A percentile compares a stretch with the other conserved stretches of the same genome.
Evolutionary conservation across 75 land plant species (phyloP).

Genomic region (Azolla pinnata): DNA sequence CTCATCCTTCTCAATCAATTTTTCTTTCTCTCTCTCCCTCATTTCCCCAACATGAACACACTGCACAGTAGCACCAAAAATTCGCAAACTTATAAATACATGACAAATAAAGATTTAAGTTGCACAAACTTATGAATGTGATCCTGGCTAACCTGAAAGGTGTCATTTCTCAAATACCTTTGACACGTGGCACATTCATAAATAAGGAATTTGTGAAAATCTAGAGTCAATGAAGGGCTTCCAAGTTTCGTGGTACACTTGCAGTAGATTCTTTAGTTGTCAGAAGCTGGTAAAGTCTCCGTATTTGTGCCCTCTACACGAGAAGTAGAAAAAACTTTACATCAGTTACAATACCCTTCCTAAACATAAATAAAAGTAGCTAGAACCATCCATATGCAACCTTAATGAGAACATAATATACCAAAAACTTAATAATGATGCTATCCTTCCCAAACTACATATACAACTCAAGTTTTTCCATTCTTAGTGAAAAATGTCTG

Average conservation of each 20-base stretch:
- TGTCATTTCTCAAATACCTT: conserved; percentile 69
- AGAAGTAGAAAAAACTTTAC: no score
- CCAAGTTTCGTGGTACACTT: conserved; percentile 75
- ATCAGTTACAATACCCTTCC: no score
- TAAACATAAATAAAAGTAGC: no score
- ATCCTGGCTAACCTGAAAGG: conserved; percentile 62
- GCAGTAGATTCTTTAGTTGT: conserved; percentile 84
- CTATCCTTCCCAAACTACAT: no score
- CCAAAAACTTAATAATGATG: no score
- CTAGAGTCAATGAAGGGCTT: conserved; percentile 77
- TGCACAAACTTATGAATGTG: background rate
- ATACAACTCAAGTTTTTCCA: no score
- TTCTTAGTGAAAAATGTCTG: no score
- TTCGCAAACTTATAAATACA: background rate
- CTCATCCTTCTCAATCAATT: no score
- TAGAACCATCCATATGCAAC: no score
- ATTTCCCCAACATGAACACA: no score
- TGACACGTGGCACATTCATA: conserved; percentile 76
- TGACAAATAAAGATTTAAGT: background rate
- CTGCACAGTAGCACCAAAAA: conserved; percentile 31
- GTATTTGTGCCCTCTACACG: conserved; percentile 53
- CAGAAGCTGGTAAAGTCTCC: conserved; percentile 59
- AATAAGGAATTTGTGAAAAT: conserved; percentile 91
- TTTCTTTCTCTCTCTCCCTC: no score
- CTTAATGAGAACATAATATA: no score